Evolutionary conservation across 768 basidiomycete genomes (phyloP).

Genomic region (Auriculariales sp.): DNA sequence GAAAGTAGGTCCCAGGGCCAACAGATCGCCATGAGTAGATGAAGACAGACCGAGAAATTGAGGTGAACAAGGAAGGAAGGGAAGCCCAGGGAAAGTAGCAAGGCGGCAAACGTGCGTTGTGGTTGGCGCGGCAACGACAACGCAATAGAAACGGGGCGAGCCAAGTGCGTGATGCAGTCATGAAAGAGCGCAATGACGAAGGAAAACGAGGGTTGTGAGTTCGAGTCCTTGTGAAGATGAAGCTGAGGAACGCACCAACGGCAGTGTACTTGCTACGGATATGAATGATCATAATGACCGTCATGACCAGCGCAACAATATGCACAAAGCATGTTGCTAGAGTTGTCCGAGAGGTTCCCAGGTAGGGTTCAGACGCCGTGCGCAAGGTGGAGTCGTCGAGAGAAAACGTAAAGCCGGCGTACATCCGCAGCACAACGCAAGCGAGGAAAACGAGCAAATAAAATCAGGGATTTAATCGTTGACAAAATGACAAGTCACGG

Average conservation of each 20-base stretch:
- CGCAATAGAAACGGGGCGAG: no score
- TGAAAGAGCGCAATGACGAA: no score
- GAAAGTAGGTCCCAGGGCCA: no score
- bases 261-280: slow-evolving; percentile 98
- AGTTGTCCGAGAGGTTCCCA: not conserved
- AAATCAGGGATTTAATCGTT: not conserved
- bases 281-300: slow-evolving; percentile 94
- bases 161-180: no score
- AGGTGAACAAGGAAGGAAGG: no score
- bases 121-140: no score
- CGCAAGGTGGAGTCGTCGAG: slow-evolving; percentile 1
- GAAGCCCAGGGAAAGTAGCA: no score
- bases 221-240: no score
- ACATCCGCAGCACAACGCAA: not conserved
- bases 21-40: no score
- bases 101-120: no score
- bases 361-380: not conserved
- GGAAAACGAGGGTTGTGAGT: no score
- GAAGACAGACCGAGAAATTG: no score
- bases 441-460: not conserved
- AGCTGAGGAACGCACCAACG: slow-evolving; percentile 52
- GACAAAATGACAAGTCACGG: not conserved
- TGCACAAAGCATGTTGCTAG: slow-evolving; percentile 92
- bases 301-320: slow-evolving; percentile 96
- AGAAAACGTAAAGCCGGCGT: slow-evolving; percentile 6